Conservation (phyloP, 768 basidiomycete species). For the Daedalea quercina region DNA sequence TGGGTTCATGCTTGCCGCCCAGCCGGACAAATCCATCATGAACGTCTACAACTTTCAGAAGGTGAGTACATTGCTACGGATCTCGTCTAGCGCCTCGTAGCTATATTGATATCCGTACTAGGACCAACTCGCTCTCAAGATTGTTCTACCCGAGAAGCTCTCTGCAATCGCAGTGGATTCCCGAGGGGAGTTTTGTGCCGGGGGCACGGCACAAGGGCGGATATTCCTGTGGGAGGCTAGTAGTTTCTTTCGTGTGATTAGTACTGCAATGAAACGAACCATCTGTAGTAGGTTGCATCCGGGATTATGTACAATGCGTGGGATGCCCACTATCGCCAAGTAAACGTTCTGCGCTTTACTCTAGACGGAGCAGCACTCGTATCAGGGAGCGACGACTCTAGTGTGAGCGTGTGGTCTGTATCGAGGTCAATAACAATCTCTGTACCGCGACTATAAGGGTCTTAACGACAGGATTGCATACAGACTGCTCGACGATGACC, state of each 20-base stretch:
- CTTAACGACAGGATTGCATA: conserved; percentile 2
- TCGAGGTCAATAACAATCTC: conserved; percentile 55
- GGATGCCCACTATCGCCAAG: conserved; percentile 93
- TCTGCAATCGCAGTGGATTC: conserved; percentile 72
- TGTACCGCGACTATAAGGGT: conserved; percentile 4
- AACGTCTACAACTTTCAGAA: conserved; percentile 95
- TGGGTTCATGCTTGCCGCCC: conserved; percentile 78
- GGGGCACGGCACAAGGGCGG: conserved; percentile 82
- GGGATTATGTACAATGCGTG: conserved; percentile 88
- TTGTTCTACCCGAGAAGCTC: conserved; percentile 87
- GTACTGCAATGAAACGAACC: not conserved
- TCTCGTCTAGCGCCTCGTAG: not conserved
- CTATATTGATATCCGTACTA: conserved; percentile 22
- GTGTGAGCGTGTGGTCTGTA: conserved; percentile 83
- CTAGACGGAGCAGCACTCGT: conserved; percentile 73
- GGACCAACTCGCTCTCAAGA: conserved; percentile 86
- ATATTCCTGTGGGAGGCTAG: conserved; percentile 95
- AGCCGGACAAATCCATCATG: conserved; percentile 82
- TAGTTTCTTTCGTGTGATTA: conserved; percentile 7
- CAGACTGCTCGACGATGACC: conserved; percentile 71
- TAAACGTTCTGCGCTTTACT: conserved; percentile 80
- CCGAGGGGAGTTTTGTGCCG: conserved; percentile 73
- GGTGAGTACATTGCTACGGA: conserved; percentile 39
- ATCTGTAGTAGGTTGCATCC: conserved; percentile 64
- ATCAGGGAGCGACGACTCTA: conserved; percentile 88